These are phyloP conservation scores for Aureobasidium sp. DNA, from an alignment of 2,329 filamentous ascomycete species.

Conservation along the genomic window DNA sequence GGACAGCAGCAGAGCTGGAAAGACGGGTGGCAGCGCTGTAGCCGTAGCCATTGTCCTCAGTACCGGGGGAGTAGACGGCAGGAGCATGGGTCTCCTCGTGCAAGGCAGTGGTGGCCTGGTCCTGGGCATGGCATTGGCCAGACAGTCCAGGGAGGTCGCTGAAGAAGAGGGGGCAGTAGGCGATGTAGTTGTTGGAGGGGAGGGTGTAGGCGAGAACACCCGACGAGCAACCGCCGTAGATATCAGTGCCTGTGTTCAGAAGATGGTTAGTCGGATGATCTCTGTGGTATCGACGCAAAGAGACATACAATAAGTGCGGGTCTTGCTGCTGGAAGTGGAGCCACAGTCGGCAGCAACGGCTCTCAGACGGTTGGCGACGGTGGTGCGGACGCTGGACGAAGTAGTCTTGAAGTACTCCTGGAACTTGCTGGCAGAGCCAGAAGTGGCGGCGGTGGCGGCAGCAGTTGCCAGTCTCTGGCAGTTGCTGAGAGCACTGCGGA, in stretches of 20 bases:
- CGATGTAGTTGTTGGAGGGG: slow-evolving; percentile 48
- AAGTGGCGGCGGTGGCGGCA: slow-evolving; percentile 47
- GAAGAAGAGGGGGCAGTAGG: slow-evolving; percentile 58
- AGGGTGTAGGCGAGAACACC: slow-evolving; percentile 57
- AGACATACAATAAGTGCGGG: slow-evolving; percentile 48
- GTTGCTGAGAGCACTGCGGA: slow-evolving; percentile 47
- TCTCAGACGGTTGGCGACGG: slow-evolving; percentile 47
- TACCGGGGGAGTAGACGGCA: slow-evolving; percentile 48
- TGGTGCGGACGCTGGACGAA: slow-evolving; percentile 37
- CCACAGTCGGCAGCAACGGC: slow-evolving; percentile 51
- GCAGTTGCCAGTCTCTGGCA: slow-evolving; percentile 48
- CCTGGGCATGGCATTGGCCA: slow-evolving; percentile 54
- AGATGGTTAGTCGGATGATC: not conserved
- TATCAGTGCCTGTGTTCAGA: slow-evolving; percentile 35
- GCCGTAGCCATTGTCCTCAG: slow-evolving; percentile 53
- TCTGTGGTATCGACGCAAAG: not conserved
- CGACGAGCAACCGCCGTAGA: slow-evolving; percentile 44
- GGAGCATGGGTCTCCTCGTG: slow-evolving; percentile 61
- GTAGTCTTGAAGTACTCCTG: slow-evolving; percentile 60
- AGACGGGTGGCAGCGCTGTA: slow-evolving; percentile 46
- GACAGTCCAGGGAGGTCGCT: slow-evolving; percentile 45
- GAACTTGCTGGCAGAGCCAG: slow-evolving; percentile 45
- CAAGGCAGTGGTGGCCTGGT: slow-evolving; percentile 57
- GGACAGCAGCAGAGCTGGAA: slow-evolving; percentile 44
- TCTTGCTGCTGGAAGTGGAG: slow-evolving; percentile 42